A percentile compares a stretch with the other conserved stretches of the same genome.
phyloP scores from a whole-genome alignment of 108 stramenopile genomes.

The Nitzschia sp. region DNA sequence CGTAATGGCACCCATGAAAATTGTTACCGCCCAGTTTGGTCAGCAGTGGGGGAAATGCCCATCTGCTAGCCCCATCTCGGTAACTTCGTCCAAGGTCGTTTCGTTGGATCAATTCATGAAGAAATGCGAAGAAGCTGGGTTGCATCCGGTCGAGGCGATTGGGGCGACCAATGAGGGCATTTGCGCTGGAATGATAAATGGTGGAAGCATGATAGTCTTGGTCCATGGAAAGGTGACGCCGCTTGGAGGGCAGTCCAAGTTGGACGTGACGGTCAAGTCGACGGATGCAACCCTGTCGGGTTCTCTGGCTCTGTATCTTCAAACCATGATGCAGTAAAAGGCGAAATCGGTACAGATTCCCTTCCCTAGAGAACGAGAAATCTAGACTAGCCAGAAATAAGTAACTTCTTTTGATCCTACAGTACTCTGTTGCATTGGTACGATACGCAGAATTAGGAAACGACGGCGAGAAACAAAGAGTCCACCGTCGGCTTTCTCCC shows the following conservation, averaged over 20 bases:
- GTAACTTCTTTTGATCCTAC: no score
- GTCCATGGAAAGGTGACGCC: constrained; percentile 85
- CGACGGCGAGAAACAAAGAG: no score
- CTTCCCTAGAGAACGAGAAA: neutral
- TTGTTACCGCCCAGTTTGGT: constrained; percentile 92
- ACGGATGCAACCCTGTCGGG: constrained; percentile 70
- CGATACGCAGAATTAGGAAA: no score
- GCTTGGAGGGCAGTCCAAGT: constrained; percentile 45
- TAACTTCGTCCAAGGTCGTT: constrained; percentile 42
- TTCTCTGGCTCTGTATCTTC: constrained; percentile 73
- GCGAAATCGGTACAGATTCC: no score
- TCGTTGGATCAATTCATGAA: constrained; percentile 67
- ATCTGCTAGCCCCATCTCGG: constrained; percentile 55
- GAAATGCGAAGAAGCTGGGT: constrained; percentile 47
- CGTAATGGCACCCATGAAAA: constrained; percentile 72
- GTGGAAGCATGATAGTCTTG: constrained; percentile 64
- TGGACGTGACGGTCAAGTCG: constrained; percentile 82
- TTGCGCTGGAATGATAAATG: constrained; percentile 78
- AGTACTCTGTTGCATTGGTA: no score
- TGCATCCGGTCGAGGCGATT: constrained; percentile 87
- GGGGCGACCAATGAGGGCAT: constrained; percentile 87
- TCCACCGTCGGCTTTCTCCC: no score
- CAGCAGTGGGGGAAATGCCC: constrained; percentile 82
- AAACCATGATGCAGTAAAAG: constrained; percentile 54
- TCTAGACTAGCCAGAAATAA: neutral